A percentile compares a stretch with the other conserved stretches of the same genome.
Conservation (phyloP, 768 basidiomycete species). For the Russula ochroleuca region DNA sequence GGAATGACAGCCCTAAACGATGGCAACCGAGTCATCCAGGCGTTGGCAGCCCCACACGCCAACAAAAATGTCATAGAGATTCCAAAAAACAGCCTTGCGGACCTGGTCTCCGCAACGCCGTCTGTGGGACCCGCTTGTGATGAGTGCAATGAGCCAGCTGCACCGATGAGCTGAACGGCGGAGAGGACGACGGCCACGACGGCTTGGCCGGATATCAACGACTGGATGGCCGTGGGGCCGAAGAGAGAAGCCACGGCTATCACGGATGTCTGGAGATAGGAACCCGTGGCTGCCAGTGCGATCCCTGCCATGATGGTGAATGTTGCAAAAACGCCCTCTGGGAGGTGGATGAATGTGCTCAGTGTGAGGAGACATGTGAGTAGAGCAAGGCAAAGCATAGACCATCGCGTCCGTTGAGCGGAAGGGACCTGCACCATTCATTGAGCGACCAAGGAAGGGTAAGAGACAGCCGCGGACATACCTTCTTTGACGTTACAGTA, state of each 20-base stretch:
- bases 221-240: slow-evolving; percentile 67
- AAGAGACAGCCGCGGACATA: slow-evolving; percentile 34
- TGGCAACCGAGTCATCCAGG: slow-evolving; percentile 54
- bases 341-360: slow-evolving; percentile 56
- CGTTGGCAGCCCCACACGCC: slow-evolving; percentile 49
- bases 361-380: slow-evolving; percentile 58
- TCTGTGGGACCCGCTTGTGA: slow-evolving; percentile 27
- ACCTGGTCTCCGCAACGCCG: slow-evolving; percentile 57
- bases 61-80: slow-evolving; percentile 64
- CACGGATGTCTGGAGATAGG: slow-evolving; percentile 73
- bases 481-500: slow-evolving; percentile 63
- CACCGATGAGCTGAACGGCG: slow-evolving; percentile 65
- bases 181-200: slow-evolving; percentile 82
- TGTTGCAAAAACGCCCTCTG: slow-evolving; percentile 55
- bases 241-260: slow-evolving; percentile 80
- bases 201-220: slow-evolving; percentile 79
- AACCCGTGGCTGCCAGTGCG: slow-evolving; percentile 55
- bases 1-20: slow-evolving; percentile 53
- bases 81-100: slow-evolving; percentile 70
- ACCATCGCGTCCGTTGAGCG: slow-evolving; percentile 51
- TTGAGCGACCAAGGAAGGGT: background rate
- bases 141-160: slow-evolving; percentile 49
- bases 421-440: slow-evolving; percentile 47
- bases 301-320: slow-evolving; percentile 62
- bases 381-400: slow-evolving; percentile 48